A percentile compares a stretch with the other conserved stretches of the same genome.
These are phyloP conservation scores for Aureobasidium sp. DNA, from an alignment of 2,329 filamentous ascomycete species.

Conservation along the genomic window DNA sequence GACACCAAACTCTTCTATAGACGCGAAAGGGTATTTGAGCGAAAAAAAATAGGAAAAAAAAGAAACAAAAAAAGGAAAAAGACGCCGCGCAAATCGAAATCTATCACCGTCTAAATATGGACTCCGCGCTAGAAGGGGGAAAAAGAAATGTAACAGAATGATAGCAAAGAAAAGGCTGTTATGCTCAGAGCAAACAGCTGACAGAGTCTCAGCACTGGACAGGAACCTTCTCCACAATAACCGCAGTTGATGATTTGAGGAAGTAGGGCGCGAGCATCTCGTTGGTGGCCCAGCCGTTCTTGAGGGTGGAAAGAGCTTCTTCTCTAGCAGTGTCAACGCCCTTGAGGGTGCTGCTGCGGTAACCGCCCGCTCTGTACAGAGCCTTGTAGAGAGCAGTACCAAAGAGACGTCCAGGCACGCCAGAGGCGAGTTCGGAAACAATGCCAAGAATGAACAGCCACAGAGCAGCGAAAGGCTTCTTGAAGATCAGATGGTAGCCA, in stretches of 20 bases:
- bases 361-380: conserved; percentile 5
- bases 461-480: conserved; percentile 3
- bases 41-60: background rate
- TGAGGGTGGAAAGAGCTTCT: conserved; percentile 1
- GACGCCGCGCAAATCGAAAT: background rate
- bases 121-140: background rate
- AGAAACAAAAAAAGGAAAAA: background rate
- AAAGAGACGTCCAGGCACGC: conserved; percentile 9
- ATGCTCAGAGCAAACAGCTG: background rate
- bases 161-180: background rate
- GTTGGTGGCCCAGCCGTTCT: conserved; percentile 8
- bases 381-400: conserved; percentile 12
- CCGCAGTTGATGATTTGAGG: background rate
- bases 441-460: conserved; percentile 12
- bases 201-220: background rate
- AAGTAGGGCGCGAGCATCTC: conserved; percentile 12
- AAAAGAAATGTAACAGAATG: background rate
- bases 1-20: background rate
- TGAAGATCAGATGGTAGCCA: conserved; percentile 5
- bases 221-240: background rate
- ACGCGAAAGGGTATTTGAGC: background rate
- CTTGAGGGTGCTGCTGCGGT: conserved; percentile 2
- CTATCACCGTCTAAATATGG: background rate
- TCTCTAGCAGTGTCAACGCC: conserved; percentile 10
- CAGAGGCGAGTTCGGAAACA: conserved; percentile 11